phyloP scores from a whole-genome alignment of 257 asterid species.

The Plantago major region DNA sequence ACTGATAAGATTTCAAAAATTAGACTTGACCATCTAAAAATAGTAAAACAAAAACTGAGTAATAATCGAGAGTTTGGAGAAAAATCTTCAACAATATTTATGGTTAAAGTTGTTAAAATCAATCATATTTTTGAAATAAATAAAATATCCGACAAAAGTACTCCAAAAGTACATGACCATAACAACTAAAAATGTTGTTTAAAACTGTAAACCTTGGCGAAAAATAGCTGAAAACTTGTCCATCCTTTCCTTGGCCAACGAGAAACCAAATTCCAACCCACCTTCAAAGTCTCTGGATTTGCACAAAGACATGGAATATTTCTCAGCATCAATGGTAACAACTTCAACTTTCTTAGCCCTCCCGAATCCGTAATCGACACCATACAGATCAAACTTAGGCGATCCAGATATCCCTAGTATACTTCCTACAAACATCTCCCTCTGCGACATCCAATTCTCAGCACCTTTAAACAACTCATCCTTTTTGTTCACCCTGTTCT shows the following conservation, averaged over 20 bases:
- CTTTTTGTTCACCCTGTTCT: constrained; percentile 17
- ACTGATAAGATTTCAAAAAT: too few species aligned
- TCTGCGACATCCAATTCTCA: not conserved
- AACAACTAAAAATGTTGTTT: too few species aligned
- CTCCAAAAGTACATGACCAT: too few species aligned
- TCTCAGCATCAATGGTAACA: not conserved
- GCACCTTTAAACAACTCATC: constrained; percentile 22
- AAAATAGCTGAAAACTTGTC: not conserved
- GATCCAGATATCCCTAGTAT: not conserved
- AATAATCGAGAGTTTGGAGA: too few species aligned
- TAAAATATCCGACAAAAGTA: too few species aligned
- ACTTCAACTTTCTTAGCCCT: not conserved
- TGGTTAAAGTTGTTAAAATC: too few species aligned
- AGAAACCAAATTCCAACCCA: not conserved
- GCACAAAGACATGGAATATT: not conserved
- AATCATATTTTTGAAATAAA: too few species aligned
- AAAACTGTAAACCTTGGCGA: not conserved
- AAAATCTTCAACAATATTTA: too few species aligned
- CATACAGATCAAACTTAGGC: not conserved
- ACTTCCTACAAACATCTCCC: not conserved
- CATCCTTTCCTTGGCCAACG: not conserved
- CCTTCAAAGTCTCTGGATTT: not conserved
- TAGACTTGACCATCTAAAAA: too few species aligned
- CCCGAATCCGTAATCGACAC: not conserved
- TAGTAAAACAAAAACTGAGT: too few species aligned